phyloP scores from a whole-genome alignment of 148 eudicot genomes.

The Fagopyrum tataricum region DNA sequence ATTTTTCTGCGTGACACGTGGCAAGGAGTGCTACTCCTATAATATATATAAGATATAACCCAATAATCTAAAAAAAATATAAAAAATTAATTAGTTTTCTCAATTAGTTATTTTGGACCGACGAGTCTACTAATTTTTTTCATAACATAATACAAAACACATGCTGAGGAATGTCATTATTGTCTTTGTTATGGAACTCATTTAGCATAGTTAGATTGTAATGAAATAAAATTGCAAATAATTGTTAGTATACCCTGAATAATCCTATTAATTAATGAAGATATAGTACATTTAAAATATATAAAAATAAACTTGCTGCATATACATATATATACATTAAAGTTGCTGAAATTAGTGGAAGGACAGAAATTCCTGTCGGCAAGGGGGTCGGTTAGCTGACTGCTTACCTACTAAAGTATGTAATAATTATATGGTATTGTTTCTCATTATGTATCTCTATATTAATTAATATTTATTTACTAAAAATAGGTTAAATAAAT shows the following conservation, averaged over 20 bases:
- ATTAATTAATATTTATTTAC: not conserved
- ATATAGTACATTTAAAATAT: not conserved
- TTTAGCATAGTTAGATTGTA: no score
- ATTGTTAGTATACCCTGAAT: not conserved
- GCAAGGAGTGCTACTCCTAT: no score
- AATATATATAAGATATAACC: no score
- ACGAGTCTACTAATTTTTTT: no score
- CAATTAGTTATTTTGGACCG: no score
- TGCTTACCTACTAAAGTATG: constrained; percentile 25
- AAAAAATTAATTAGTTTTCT: no score
- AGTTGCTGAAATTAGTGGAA: constrained; percentile 26
- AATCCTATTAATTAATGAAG: not conserved
- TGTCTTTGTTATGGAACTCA: no score
- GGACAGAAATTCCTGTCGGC: constrained; percentile 49
- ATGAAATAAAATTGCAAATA: no score
- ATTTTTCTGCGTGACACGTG: no score
- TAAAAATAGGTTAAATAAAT: not conserved
- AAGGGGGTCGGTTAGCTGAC: constrained; percentile 24
- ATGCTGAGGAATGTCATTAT: no score
- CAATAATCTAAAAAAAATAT: no score
- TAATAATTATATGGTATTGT: constrained; percentile 8
- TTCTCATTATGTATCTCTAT: constrained; percentile 1
- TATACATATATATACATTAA: constrained; percentile 5
- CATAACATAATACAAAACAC: no score
- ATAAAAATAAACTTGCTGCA: not conserved